Evolutionary conservation across 2,329 filamentous ascomycete genomes (phyloP).

Genomic region (Epichloe festucae): DNA sequence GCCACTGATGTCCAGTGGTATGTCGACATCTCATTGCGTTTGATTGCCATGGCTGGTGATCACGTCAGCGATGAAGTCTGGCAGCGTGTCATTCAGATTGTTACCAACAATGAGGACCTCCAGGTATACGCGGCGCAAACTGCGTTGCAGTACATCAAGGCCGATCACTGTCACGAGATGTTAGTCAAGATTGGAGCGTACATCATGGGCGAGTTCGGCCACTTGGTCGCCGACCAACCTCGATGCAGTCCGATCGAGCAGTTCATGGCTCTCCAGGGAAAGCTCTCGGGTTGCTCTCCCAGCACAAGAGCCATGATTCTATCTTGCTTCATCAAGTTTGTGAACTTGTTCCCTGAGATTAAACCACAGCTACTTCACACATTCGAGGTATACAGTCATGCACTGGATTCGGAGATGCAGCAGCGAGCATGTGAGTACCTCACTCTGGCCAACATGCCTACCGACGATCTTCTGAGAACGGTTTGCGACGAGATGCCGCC

Average conservation of each 20-base stretch:
- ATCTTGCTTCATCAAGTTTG: slow-evolving; percentile 92
- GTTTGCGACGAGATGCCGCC: slow-evolving; percentile 98
- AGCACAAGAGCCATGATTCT: slow-evolving; percentile 87
- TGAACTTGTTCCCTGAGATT: slow-evolving; percentile 97
- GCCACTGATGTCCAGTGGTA: slow-evolving; percentile 99
- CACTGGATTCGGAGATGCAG: slow-evolving; percentile 87
- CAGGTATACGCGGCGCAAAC: slow-evolving; percentile 95
- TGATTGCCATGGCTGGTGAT: slow-evolving; percentile 93
- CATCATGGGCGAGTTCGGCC: slow-evolving; percentile 90
- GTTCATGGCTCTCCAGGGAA: slow-evolving; percentile 80
- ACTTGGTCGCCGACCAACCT: slow-evolving; percentile 83
- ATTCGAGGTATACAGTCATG: slow-evolving; percentile 87
- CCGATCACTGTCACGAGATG: slow-evolving; percentile 90
- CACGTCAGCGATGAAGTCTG: slow-evolving; percentile 98
- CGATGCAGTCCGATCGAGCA: slow-evolving; percentile 96
- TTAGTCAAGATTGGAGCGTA: slow-evolving; percentile 96
- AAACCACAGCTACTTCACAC: slow-evolving; percentile 86
- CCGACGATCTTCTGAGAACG: slow-evolving; percentile 82
- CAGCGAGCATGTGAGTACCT: slow-evolving; percentile 95
- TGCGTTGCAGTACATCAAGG: slow-evolving; percentile 82
- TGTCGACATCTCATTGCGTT: slow-evolving; percentile 86
- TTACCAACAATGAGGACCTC: slow-evolving; percentile 97
- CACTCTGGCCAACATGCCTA: slow-evolving; percentile 68
- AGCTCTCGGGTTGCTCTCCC: slow-evolving; percentile 79
- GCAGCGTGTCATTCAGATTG: slow-evolving; percentile 97